Evolutionary conservation across 129 eudicot species (phyloP), one percentile per base, ranked within the genome.

Genomic region (Helianthus tuberosus): DNA sequence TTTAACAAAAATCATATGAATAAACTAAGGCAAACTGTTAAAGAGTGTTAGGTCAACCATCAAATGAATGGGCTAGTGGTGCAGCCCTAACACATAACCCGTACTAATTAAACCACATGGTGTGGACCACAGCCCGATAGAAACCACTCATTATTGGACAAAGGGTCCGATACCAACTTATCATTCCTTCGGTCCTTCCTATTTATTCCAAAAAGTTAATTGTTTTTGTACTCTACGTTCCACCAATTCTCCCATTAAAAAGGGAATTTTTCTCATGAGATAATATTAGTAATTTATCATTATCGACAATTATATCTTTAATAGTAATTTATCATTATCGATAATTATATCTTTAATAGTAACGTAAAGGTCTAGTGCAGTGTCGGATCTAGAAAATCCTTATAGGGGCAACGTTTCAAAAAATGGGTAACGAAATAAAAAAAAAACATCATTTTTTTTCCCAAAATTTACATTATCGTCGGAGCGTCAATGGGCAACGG

Each of bases 51-150:
- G 75, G 75, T 59, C 53, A 29, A 27, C 3, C 15, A 58, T 48
- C 51, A 58, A 77, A 68, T 16, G 44, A 66, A 47, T 46, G 63
- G 63, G 69, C 52, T 60, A 59, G 7, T 69, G 36, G 52, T 75
- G 80, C 73, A 68, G 36, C 74, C 80, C 14, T 66, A 43, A 43
- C 48, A 75, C 20, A 53, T 25, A 53, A 57, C 35, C 63, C 38
- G 13, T 3, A 57, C 20, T 13, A 64, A 38, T 52, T 64, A 23
- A 39, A 59, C 75, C 75, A 77, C 75, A 59, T 77, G 81, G 80
- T 68, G 74, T 67, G 80, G 80, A 55, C 80, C 80, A 76, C 61
- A 11, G 68, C 57, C 60, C 68, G 49, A 75, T 25, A 66, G 50
- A 55, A 8, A 67, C 61, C 60, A 76, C 74, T 55, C 74, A 1